phyloP scores from a whole-genome alignment of 1,139 yeast species.

The Kodamaea ohmeri region DNA sequence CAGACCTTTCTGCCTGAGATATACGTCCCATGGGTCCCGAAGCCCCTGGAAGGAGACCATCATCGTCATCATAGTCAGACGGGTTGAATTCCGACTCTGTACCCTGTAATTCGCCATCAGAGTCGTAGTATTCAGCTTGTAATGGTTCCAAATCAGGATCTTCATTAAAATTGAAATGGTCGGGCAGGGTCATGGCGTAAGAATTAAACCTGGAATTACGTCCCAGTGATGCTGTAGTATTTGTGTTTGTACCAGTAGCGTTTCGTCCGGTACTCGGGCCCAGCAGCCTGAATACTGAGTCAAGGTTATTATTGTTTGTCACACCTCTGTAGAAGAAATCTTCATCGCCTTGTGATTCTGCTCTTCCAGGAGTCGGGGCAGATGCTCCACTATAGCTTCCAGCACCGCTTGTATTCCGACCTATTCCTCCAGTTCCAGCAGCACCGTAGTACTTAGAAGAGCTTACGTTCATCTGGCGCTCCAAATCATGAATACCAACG shows the following conservation, averaged over 20 bases:
- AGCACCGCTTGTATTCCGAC: slow-evolving; percentile 8
- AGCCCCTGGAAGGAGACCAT: slow-evolving; percentile 16
- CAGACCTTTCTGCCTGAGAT: slow-evolving; percentile 10
- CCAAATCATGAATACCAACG: slow-evolving; percentile 24
- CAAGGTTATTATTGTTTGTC: slow-evolving; percentile 44
- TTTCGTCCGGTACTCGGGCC: slow-evolving; percentile 13
- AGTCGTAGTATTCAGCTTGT: slow-evolving; percentile 8
- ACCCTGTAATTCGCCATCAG: slow-evolving; percentile 8
- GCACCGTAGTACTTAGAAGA: slow-evolving; percentile 18
- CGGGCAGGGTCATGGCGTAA: slow-evolving; percentile 15
- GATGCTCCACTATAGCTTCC: slow-evolving; percentile 8
- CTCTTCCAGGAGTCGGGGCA: slow-evolving; percentile 14
- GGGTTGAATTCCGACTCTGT: slow-evolving; percentile 20
- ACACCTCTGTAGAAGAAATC: slow-evolving; percentile 48
- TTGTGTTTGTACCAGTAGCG: slow-evolving; percentile 13
- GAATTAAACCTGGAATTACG: slow-evolving; percentile 15
- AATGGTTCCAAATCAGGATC: slow-evolving; percentile 15
- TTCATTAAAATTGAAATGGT: slow-evolving; percentile 18
- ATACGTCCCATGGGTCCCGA: slow-evolving; percentile 13
- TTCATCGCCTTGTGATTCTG: slow-evolving; percentile 19
- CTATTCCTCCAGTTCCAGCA: slow-evolving; percentile 15
- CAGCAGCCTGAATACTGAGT: slow-evolving; percentile 34
- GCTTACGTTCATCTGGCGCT: slow-evolving; percentile 22
- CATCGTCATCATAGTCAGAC: slow-evolving; percentile 22
- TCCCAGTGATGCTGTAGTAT: slow-evolving; percentile 15